Conservation (phyloP, 176 grass and related monocot genomes). For the Eragrostis nindensis region DNA sequence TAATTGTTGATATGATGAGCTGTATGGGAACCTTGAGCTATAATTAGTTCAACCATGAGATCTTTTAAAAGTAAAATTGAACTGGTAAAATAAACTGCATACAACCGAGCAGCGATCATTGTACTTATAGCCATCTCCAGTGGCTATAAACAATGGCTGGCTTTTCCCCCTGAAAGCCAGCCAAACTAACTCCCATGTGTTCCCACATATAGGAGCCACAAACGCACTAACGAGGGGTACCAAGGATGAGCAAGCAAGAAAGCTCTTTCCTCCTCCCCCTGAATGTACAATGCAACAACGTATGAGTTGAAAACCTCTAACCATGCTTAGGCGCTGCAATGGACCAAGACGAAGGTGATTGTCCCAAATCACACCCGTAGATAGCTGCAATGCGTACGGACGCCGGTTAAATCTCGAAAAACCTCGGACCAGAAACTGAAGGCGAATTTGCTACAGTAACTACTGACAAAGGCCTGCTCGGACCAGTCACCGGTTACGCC, state of each 20-base stretch:
- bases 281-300: constrained; percentile 45
- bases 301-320: constrained; percentile 46
- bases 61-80: constrained; percentile 12
- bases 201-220: constrained; percentile 40
- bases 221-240: constrained; percentile 35
- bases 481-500: no score
- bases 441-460: no score
- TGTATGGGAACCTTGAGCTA: background rate
- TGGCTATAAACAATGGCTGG: constrained; percentile 26
- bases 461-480: no score
- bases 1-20: no score
- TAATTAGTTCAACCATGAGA: constrained; percentile 10
- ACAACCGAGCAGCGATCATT: constrained; percentile 13
- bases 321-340: background rate
- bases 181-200: constrained; percentile 35
- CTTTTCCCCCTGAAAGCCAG: constrained; percentile 8
- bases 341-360: background rate
- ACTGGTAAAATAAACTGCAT: constrained; percentile 9
- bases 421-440: no score
- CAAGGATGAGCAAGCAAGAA: constrained; percentile 46
- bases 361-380: constrained; percentile 38
- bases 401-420: no score
- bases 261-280: constrained; percentile 11
- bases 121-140: constrained; percentile 20
- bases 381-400: no score